phyloP scores from a whole-genome alignment of 768 basidiomycete genomes.

The Rubroboletus pulcherrimus region DNA sequence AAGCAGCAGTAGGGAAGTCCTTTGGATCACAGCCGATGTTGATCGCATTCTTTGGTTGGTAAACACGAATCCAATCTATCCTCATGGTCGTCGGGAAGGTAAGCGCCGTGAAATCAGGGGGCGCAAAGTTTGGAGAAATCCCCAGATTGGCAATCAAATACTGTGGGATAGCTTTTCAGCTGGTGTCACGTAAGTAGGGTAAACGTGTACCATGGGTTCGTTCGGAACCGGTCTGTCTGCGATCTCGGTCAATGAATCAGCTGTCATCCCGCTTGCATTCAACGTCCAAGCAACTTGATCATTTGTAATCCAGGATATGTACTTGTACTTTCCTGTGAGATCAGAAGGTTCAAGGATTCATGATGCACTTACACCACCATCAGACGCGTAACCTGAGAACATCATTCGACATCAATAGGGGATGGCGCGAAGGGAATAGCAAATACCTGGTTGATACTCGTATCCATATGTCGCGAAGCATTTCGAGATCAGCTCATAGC shows the following conservation, averaged over 20 bases:
- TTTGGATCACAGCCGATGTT: conserved; percentile 86
- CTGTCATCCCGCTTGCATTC: conserved; percentile 55
- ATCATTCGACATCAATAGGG: background rate
- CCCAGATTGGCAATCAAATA: conserved; percentile 85
- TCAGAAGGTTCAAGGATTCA: background rate
- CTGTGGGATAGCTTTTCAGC: conserved; percentile 34
- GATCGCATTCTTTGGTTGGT: conserved; percentile 64
- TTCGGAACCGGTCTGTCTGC: conserved; percentile 67
- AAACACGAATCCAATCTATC: conserved; percentile 88
- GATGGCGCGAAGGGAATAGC: background rate
- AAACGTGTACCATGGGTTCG: conserved; percentile 71
- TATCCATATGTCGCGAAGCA: conserved; percentile 75
- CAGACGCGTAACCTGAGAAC: conserved; percentile 23
- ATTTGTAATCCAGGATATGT: conserved; percentile 76
- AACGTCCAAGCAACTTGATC: conserved; percentile 67
- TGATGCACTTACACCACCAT: conserved; percentile 44
- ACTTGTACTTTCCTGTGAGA: conserved; percentile 37
- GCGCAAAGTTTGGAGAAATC: conserved; percentile 76
- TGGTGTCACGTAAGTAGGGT: background rate
- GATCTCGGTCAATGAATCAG: conserved; percentile 56
- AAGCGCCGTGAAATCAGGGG: conserved; percentile 67
- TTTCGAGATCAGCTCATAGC: conserved; percentile 52
- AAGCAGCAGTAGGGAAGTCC: conserved; percentile 73
- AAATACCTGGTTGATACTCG: conserved; percentile 68
- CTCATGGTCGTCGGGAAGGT: conserved; percentile 71